phyloP scores from a whole-genome alignment of 805 yeast species.

The Yamadazyma olivae region DNA sequence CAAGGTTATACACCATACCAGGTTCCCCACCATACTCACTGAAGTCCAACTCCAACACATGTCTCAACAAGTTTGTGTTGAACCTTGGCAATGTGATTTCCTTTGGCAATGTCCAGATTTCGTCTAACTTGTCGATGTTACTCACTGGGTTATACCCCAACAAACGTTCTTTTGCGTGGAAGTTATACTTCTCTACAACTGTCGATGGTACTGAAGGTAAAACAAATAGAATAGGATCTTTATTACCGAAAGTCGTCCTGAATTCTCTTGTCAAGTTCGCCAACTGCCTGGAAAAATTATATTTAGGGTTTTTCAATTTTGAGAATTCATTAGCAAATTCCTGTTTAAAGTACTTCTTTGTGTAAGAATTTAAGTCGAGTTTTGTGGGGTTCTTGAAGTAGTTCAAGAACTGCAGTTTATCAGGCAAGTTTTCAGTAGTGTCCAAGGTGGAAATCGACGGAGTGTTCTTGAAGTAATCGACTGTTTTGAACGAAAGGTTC shows the following conservation, averaged over 20 bases:
- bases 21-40: neutral
- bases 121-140: neutral
- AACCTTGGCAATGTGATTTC: neutral
- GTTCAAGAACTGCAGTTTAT: neutral
- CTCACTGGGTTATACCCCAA: neutral
- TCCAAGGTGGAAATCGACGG: neutral
- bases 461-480: neutral
- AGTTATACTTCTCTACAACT: neutral
- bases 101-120: neutral
- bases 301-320: too few species aligned
- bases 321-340: neutral
- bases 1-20: too few species aligned
- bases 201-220: too few species aligned
- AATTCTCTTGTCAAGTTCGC: slow-evolving; percentile 2
- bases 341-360: neutral
- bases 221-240: slow-evolving; percentile 3
- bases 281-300: neutral
- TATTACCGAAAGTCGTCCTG: neutral
- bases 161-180: neutral
- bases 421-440: neutral
- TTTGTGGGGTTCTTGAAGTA: too few species aligned
- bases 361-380: too few species aligned
- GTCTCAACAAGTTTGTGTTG: too few species aligned
- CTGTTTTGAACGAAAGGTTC: neutral
- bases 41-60: too few species aligned